Percentiles rank a stretch among this genome's conserved stretches.
These are phyloP conservation scores for Penicillium brasilianum DNA, from an alignment of 2,329 filamentous ascomycete genomes.

Conservation along the genomic window DNA sequence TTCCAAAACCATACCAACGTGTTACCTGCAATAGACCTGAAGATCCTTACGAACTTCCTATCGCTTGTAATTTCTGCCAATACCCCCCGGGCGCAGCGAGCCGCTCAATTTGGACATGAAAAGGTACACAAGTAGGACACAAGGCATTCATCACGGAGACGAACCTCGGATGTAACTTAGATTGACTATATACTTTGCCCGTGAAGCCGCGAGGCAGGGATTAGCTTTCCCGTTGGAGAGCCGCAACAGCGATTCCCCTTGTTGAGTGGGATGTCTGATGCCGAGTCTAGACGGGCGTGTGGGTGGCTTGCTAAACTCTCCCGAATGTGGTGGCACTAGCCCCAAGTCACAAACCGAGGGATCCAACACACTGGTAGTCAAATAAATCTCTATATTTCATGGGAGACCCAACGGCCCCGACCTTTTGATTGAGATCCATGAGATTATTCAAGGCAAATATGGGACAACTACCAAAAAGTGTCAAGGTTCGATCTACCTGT, in stretches of 20 bases:
- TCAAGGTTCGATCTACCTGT: constrained; percentile 45
- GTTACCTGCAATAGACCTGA: neutral
- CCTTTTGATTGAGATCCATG: constrained; percentile 4
- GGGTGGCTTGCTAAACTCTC: constrained; percentile 16
- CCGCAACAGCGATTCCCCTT: neutral
- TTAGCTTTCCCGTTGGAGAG: neutral
- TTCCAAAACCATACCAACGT: constrained; percentile 12
- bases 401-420: neutral
- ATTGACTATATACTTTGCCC: constrained; percentile 4
- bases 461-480: constrained; percentile 36
- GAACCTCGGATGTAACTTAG: constrained; percentile 24
- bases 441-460: constrained; percentile 6
- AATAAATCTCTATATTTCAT: neutral
- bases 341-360: neutral
- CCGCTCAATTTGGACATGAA: neutral
- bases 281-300: neutral
- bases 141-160: constrained; percentile 19
- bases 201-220: constrained; percentile 5
- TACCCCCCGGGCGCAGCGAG: neutral
- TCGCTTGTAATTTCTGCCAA: neutral
- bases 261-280: neutral
- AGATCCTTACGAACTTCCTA: neutral
- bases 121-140: constrained; percentile 17
- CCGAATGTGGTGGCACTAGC: neutral
- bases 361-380: neutral